Evolutionary conservation across 1,139 yeast genomes (phyloP).

Genomic region (Candida neerlandica): DNA sequence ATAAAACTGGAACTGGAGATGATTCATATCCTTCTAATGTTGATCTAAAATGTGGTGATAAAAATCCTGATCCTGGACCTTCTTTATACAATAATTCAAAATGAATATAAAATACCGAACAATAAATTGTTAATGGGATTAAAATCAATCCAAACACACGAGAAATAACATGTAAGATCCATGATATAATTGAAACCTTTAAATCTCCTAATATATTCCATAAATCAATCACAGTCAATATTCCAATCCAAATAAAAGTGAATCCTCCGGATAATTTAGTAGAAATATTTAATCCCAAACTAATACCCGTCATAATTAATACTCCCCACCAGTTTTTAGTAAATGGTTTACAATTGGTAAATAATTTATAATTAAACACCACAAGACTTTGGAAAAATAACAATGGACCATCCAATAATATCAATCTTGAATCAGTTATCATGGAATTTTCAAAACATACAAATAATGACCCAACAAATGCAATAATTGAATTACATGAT

Average conservation of each 20-base stretch:
- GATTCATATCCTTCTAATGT: conserved; percentile 42
- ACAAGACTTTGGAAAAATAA: conserved; percentile 48
- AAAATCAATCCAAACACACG: conserved; percentile 40
- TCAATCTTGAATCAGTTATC: conserved; percentile 50
- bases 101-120: conserved; percentile 52
- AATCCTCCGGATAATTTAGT: conserved; percentile 58
- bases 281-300: conserved; percentile 55
- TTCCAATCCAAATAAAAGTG: conserved; percentile 53
- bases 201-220: conserved; percentile 67
- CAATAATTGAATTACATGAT: conserved; percentile 45
- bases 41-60: conserved; percentile 63
- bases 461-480: conserved; percentile 42
- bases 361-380: conserved; percentile 39
- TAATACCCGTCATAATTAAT: conserved; percentile 47
- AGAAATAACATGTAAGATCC: conserved; percentile 33
- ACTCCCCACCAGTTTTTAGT: conserved; percentile 47
- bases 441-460: conserved; percentile 58
- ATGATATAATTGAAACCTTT: conserved; percentile 30
- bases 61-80: conserved; percentile 53
- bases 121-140: conserved; percentile 55
- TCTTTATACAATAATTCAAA: conserved; percentile 45
- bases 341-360: conserved; percentile 39
- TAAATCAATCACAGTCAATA: conserved; percentile 42
- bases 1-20: conserved; percentile 54
- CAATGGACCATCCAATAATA: conserved; percentile 55